These are phyloP conservation scores for Sporothrix inflata DNA, from an alignment of 2,329 filamentous ascomycete genomes.

Conservation along the genomic window DNA sequence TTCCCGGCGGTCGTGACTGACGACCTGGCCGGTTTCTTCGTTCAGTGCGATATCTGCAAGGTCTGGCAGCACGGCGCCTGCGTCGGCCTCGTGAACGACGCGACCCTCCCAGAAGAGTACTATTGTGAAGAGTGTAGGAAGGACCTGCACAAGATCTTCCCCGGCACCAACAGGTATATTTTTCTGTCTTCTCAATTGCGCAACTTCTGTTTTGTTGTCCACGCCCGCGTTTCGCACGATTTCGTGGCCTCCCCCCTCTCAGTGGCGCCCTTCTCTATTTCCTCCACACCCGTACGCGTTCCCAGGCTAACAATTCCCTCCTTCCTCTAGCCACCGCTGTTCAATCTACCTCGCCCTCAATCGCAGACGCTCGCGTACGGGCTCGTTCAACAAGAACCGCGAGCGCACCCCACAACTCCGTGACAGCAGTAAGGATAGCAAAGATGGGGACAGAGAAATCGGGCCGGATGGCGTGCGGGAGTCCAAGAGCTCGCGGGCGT, in stretches of 20 bases:
- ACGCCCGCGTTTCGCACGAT: too few species aligned
- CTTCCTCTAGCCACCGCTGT: constrained; percentile 61
- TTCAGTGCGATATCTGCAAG: constrained; percentile 96
- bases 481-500: constrained; percentile 49
- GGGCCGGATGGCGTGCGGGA: constrained; percentile 26
- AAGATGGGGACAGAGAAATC: constrained; percentile 43
- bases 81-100: constrained; percentile 94
- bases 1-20: constrained; percentile 69
- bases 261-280: not conserved
- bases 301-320: constrained; percentile 45
- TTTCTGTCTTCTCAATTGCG: not conserved
- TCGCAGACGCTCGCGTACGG: constrained; percentile 62
- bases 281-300: constrained; percentile 19
- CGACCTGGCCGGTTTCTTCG: constrained; percentile 91
- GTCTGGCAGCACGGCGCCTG: constrained; percentile 99
- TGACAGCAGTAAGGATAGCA: constrained; percentile 58
- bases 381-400: constrained; percentile 67
- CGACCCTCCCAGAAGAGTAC: constrained; percentile 92
- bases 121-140: constrained; percentile 95
- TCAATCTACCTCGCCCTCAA: constrained; percentile 67
- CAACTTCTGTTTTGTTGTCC: not conserved
- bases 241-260: too few species aligned
- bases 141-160: constrained; percentile 84
- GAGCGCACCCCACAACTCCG: constrained; percentile 57
- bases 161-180: constrained; percentile 80